Percentiles rank a stretch among this genome's conserved stretches.
phyloP scores from a whole-genome alignment of 495 filamentous ascomycete species.

The Xylaria curta region DNA sequence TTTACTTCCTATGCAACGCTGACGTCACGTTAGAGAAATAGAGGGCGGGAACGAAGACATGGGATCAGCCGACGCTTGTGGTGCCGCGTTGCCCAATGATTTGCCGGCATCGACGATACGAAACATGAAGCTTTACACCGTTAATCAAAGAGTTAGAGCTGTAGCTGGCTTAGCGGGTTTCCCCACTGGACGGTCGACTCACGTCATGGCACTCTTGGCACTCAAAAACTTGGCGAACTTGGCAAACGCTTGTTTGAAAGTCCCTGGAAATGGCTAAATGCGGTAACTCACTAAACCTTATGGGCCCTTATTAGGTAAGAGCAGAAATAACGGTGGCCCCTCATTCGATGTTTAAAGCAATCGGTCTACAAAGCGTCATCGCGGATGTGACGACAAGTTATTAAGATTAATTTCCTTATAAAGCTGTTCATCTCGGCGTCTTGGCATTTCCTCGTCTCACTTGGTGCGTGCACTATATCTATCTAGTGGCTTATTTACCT shows the following conservation, averaged over 20 bases:
- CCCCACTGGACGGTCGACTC: neutral
- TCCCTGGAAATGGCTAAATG: neutral
- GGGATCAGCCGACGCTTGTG: neutral
- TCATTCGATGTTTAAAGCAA: no score
- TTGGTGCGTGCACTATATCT: no score
- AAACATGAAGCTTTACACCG: neutral
- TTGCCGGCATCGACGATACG: neutral
- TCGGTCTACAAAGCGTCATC: neutral
- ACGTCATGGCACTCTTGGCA: slow-evolving; percentile 22
- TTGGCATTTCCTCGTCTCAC: no score
- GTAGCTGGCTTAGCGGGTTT: neutral
- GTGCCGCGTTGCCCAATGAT: slow-evolving; percentile 10
- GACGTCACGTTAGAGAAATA: slow-evolving; percentile 9
- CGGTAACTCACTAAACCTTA: neutral
- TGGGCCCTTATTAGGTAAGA: neutral
- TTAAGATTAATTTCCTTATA: no score
- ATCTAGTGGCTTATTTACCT: neutral
- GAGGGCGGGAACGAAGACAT: neutral
- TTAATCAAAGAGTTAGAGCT: neutral
- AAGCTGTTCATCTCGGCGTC: no score
- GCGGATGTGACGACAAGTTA: neutral
- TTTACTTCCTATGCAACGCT: neutral
- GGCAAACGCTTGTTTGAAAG: slow-evolving; percentile 4
- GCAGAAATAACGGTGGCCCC: no score
- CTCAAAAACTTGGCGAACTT: slow-evolving; percentile 18